phyloP scores from a whole-genome alignment of 2,329 filamentous ascomycete genomes.

The Hypoxylon sp. region DNA sequence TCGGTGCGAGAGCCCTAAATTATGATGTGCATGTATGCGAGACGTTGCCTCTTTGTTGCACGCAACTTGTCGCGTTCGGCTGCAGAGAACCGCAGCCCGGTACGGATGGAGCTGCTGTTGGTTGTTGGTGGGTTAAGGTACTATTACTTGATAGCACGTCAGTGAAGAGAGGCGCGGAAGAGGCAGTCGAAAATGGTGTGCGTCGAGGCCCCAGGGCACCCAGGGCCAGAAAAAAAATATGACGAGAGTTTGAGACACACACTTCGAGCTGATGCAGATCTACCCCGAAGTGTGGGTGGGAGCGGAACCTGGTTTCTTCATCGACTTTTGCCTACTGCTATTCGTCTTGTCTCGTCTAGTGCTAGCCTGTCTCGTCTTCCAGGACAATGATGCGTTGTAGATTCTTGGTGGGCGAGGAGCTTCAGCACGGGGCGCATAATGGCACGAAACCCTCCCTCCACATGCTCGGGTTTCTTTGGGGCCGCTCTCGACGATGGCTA shows the following conservation, averaged over 20 bases:
- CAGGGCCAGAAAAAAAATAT: slow-evolving; percentile 33
- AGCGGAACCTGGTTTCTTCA: slow-evolving; percentile 30
- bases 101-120: neutral
- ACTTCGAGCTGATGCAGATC: slow-evolving; percentile 41
- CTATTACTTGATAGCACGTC: slow-evolving; percentile 17
- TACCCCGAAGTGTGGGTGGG: slow-evolving; percentile 36
- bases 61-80: slow-evolving; percentile 47
- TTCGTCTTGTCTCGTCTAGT: slow-evolving; percentile 27
- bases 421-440: slow-evolving; percentile 49
- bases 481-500: slow-evolving; percentile 9
- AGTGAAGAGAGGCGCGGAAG: slow-evolving; percentile 24
- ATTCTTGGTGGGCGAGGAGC: slow-evolving; percentile 38
- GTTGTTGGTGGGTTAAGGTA: slow-evolving; percentile 13
- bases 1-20: slow-evolving; percentile 25
- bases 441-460: slow-evolving; percentile 19
- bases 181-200: slow-evolving; percentile 26
- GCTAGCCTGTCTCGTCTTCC: slow-evolving; percentile 21
- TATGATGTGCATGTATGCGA: slow-evolving; percentile 39
- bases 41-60: slow-evolving; percentile 43
- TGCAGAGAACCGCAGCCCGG: slow-evolving; percentile 38
- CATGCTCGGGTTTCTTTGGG: slow-evolving; percentile 14
- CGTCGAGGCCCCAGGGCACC: slow-evolving; percentile 16
- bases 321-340: slow-evolving; percentile 18
- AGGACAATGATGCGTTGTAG: slow-evolving; percentile 33
- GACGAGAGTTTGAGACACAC: slow-evolving; percentile 37